Evolutionary conservation across 2,329 filamentous ascomycete species (phyloP).

Genomic region (Claviceps arundinis): DNA sequence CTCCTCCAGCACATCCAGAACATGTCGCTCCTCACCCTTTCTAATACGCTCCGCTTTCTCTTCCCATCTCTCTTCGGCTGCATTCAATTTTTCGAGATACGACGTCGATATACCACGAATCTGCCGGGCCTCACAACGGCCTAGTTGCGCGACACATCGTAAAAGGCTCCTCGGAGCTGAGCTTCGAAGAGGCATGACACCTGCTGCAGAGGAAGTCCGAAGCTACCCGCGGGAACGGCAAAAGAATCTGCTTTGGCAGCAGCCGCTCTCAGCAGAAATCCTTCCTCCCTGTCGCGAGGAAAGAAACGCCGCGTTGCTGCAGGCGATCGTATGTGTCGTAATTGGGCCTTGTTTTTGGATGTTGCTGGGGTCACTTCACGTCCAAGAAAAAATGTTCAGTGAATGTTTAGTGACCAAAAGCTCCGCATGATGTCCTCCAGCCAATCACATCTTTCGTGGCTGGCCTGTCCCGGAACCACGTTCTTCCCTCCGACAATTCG

Average conservation of each 20-base stretch:
- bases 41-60: constrained; percentile 32
- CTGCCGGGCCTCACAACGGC: constrained; percentile 11
- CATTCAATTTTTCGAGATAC: constrained; percentile 29
- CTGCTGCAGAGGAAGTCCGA: not conserved
- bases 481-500: constrained; percentile 17
- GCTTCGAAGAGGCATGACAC: not conserved
- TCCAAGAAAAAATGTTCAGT: too few relatives aligned
- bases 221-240: not conserved
- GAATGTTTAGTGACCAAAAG: not conserved
- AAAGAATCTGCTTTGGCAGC: not conserved
- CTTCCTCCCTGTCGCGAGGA: not conserved
- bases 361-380: not conserved
- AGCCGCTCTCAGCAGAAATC: not conserved
- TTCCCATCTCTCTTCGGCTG: constrained; percentile 34
- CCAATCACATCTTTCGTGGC: constrained; percentile 17
- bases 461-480: constrained; percentile 7
- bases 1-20: constrained; percentile 55
- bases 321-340: not conserved
- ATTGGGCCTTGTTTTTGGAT: not conserved
- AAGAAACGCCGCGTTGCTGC: not conserved
- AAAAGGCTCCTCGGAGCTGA: constrained; percentile 10
- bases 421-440: constrained; percentile 13
- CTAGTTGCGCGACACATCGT: constrained; percentile 12
- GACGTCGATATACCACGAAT: constrained; percentile 26
- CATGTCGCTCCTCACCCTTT: constrained; percentile 34